Conservation (phyloP, 2,329 filamentous ascomycete genomes). For the Trichoderma brevicompactum region DNA sequence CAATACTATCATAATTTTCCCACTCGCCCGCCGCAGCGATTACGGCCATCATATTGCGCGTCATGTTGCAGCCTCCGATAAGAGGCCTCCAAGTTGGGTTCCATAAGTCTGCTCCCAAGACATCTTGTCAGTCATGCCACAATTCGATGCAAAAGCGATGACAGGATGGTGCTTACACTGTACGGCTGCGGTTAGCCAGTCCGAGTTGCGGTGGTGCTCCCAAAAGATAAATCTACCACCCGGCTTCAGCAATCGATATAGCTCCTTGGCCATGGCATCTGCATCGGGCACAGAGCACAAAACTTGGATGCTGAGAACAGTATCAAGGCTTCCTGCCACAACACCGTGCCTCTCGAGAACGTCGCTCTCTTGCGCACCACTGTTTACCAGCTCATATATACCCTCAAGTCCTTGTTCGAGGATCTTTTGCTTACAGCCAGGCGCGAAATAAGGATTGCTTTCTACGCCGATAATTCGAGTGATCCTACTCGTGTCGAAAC, state of each 20-base stretch:
- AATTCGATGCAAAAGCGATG: neutral
- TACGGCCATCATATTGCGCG: neutral
- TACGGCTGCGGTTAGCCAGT: neutral
- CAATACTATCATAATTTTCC: neutral
- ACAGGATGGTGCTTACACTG: neutral
- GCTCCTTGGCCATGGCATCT: slow-evolving; percentile 37
- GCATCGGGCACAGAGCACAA: slow-evolving; percentile 46
- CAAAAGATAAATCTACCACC: slow-evolving; percentile 53
- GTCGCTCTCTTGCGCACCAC: slow-evolving; percentile 43
- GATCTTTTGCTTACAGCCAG: neutral
- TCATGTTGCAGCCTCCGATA: slow-evolving; percentile 2
- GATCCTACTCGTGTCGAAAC: slow-evolving; percentile 44
- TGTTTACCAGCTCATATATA: neutral
- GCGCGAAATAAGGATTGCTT: neutral
- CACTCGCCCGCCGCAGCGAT: neutral
- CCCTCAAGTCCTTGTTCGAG: neutral
- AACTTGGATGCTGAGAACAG: slow-evolving; percentile 48
- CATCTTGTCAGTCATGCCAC: neutral
- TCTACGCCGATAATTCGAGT: slow-evolving; percentile 30
- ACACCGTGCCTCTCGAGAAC: slow-evolving; percentile 43
- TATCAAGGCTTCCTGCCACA: slow-evolving; percentile 43
- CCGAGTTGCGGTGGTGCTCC: slow-evolving; percentile 43
- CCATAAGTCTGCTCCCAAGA: neutral
- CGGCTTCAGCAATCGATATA: slow-evolving; percentile 51
- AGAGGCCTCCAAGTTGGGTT: neutral